A percentile compares a stretch with the other conserved stretches of the same genome.
Conservation (phyloP, 1,139 yeast genomes). For the Scheffersomyces stambukii region DNA sequence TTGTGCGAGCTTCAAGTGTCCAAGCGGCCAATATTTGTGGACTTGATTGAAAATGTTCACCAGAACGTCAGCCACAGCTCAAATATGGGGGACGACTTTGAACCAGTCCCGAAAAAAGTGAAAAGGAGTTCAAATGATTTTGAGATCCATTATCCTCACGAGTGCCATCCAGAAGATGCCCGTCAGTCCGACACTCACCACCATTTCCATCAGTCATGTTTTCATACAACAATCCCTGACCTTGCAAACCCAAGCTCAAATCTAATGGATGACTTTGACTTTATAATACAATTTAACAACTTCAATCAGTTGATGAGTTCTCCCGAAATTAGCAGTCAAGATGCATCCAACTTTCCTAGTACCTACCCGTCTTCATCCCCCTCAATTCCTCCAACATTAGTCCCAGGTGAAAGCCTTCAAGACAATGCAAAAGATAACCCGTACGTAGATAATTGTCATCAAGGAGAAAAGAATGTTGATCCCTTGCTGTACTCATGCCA, state of each 20-base stretch:
- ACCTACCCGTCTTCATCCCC: too few relatives aligned
- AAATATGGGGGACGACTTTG: conserved; percentile 1
- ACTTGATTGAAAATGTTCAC: conserved; percentile 32
- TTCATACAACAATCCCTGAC: conserved; percentile 39
- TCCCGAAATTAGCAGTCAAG: neutral
- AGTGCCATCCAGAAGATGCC: conserved; percentile 25
- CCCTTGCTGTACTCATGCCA: conserved; percentile 31
- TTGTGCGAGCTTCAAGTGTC: conserved; percentile 21
- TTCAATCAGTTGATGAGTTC: conserved; percentile 19
- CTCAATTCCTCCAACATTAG: conserved; percentile 1
- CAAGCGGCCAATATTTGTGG: conserved; percentile 25
- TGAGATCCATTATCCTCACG: conserved; percentile 32
- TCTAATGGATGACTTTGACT: conserved; percentile 37
- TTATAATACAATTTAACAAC: conserved; percentile 40
- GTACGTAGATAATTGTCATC: neutral
- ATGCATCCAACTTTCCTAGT: too few relatives aligned
- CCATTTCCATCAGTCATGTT: conserved; percentile 43
- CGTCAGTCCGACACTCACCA: conserved; percentile 12
- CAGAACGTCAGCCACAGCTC: conserved; percentile 14
- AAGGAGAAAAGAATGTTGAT: neutral
- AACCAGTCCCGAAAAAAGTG: conserved; percentile 6
- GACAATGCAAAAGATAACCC: neutral
- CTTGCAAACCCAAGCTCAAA: conserved; percentile 1
- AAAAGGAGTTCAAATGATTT: conserved; percentile 9
- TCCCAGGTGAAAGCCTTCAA: neutral